These are phyloP conservation scores for Hordeum marinum DNA, from an alignment of 176 grass and related monocot species.

Conservation along the genomic window DNA sequence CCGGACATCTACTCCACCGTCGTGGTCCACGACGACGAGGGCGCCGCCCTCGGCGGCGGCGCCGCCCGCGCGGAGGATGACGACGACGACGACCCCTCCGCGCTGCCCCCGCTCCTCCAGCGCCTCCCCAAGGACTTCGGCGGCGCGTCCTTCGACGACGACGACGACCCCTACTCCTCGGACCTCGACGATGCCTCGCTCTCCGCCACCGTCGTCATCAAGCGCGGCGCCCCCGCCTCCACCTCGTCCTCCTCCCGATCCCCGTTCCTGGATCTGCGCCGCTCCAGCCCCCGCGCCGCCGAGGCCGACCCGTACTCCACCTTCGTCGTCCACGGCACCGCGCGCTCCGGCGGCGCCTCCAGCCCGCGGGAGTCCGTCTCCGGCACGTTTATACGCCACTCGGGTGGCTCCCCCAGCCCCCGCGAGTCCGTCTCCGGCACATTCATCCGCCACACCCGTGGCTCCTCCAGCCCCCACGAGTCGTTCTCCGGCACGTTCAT, in stretches of 20 bases:
- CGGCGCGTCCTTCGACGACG: constrained; percentile 76
- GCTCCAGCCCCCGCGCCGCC: constrained; percentile 40
- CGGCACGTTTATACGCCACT: constrained; percentile 42
- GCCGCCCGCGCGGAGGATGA: constrained; percentile 35
- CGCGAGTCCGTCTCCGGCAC: constrained; percentile 54
- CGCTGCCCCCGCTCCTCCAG: constrained; percentile 96
- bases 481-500: constrained; percentile 47
- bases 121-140: constrained; percentile 99
- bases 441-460: constrained; percentile 25
- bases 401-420: constrained; percentile 19
- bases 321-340: constrained; percentile 50
- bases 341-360: constrained; percentile 16
- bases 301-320: constrained; percentile 61
- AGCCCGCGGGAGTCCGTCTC: constrained; percentile 39
- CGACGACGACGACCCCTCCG: constrained; percentile 67
- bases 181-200: constrained; percentile 43
- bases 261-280: constrained; percentile 70
- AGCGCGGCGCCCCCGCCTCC: constrained; percentile 39
- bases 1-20: constrained; percentile 84
- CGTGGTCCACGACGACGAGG: constrained; percentile 55
- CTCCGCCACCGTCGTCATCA: constrained; percentile 64
- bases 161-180: constrained; percentile 57
- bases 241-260: constrained; percentile 41
- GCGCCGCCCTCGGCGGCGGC: background rate
- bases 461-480: constrained; percentile 27